Base-by-base conservation (phyloP, 306 rosid genomes). In the Castanea crenata region DNA sequence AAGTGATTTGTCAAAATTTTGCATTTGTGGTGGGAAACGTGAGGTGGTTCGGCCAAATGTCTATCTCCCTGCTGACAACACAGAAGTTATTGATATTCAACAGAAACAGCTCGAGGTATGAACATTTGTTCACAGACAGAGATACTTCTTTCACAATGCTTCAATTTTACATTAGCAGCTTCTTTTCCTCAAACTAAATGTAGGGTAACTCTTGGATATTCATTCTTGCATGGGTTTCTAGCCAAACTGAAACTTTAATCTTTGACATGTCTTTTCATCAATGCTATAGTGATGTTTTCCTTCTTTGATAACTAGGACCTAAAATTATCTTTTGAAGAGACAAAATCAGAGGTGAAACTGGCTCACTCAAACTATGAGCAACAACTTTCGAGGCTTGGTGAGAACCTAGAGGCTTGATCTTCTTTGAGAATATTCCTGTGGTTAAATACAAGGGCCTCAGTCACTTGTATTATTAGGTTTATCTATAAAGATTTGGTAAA, bases 101-200 rank as follows among this genome's bases (percentile, higher is more conserved):
- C 91, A 88, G 82, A 88, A 91, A 46, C 88, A 95, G 85, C 92
- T 95, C 49, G 91, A 87, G 91, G 99, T 92, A 83, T 81, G 71
- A 10, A 80, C 20, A 74, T 23, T 46, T 25, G 57, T 55, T 32
- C 41, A 29, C 27, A 11, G 14, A 34, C 62, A 31, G 19, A 34
- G 11, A 7, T 57, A 58, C 69, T 25, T 32, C 80, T 51, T 51
- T 77, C 14, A 27, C 74, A 63, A 70, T 55, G 74, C 65, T 29
- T 12, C 21, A 7, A 69, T 59, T 78, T 76, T 76, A 70, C 9
- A 29, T 61, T 54, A 51, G 52, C 62, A 77, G 62, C 16, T 49
- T 67, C 5, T 67, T 65, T 19, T n/a, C 10, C 20, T 67, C 8
- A 35, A 67, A 19, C 4, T 9, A 9, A 67, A 13, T 61, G 34